These are phyloP conservation scores for Cladorrhinum sp. DNA, from an alignment of 2,329 filamentous ascomycete species.

Conservation along the genomic window DNA sequence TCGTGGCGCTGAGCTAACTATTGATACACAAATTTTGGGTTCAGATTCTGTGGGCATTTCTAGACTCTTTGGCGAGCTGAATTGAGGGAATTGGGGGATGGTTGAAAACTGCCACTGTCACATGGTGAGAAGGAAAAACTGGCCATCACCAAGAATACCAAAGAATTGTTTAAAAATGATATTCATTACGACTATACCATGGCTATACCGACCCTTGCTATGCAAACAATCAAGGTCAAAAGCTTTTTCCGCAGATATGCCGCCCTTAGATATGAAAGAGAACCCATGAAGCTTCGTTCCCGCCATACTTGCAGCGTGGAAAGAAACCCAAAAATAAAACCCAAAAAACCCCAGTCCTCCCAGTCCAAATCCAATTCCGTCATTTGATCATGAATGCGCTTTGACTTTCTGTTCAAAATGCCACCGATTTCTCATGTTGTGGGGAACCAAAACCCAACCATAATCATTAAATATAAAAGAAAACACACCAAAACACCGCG, in stretches of 20 bases:
- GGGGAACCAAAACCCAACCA: neutral
- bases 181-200: neutral
- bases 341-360: neutral
- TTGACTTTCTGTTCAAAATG: too few relatives aligned
- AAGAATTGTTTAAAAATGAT: neutral
- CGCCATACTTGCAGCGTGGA: neutral
- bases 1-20: too few relatives aligned
- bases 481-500: neutral
- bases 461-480: neutral
- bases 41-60: too few relatives aligned
- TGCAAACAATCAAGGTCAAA: neutral
- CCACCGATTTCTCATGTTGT: neutral
- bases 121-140: too few relatives aligned
- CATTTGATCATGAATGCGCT: neutral
- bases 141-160: neutral
- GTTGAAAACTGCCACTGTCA: too few relatives aligned
- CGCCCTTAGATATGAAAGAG: neutral
- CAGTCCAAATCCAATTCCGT: neutral
- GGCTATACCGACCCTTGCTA: neutral
- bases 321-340: neutral
- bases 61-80: too few relatives aligned
- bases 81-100: too few relatives aligned
- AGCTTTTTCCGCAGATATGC: neutral
- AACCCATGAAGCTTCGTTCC: neutral
- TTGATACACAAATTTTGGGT: too few relatives aligned